Conservation (phyloP, 2,329 filamentous ascomycete genomes). For the Fusarium sp. region DNA sequence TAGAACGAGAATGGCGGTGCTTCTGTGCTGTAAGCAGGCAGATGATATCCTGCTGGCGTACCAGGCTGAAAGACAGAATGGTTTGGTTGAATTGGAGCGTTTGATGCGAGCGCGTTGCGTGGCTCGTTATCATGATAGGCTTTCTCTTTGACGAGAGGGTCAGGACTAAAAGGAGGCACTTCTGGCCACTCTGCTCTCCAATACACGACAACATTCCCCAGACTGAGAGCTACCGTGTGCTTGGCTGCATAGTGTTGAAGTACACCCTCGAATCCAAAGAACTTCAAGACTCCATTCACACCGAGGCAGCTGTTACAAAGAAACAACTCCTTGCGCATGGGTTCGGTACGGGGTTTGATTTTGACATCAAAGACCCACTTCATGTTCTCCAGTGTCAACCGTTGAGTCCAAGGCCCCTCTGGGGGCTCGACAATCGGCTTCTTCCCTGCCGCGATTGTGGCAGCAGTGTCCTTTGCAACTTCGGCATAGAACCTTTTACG, state of each 20-base stretch:
- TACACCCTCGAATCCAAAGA: constrained; percentile 80
- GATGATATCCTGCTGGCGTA: constrained; percentile 21
- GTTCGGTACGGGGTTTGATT: constrained; percentile 75
- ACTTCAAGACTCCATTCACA: constrained; percentile 67
- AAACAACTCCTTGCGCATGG: constrained; percentile 76
- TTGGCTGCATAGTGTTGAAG: constrained; percentile 88
- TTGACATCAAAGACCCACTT: constrained; percentile 86
- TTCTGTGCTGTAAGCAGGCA: constrained; percentile 27
- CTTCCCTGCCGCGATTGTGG: constrained; percentile 57
- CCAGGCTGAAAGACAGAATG: constrained; percentile 23
- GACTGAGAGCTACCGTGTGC: constrained; percentile 76
- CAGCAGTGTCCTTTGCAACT: constrained; percentile 63
- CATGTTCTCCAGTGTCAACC: constrained; percentile 83
- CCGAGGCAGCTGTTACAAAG: constrained; percentile 72
- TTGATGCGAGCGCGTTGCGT: neutral
- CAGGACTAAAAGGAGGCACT: constrained; percentile 75
- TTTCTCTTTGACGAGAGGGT: constrained; percentile 57
- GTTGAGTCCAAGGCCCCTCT: constrained; percentile 66
- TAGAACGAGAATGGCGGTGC: constrained; percentile 6
- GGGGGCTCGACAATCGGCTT: constrained; percentile 59
- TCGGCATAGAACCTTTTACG: constrained; percentile 74
- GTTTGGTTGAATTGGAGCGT: neutral
- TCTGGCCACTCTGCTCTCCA: constrained; percentile 87
- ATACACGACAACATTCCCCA: constrained; percentile 77
- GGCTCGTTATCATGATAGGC: constrained; percentile 22